phyloP scores from a whole-genome alignment of 176 grass and related monocot genomes.

The Carex kokanica region DNA sequence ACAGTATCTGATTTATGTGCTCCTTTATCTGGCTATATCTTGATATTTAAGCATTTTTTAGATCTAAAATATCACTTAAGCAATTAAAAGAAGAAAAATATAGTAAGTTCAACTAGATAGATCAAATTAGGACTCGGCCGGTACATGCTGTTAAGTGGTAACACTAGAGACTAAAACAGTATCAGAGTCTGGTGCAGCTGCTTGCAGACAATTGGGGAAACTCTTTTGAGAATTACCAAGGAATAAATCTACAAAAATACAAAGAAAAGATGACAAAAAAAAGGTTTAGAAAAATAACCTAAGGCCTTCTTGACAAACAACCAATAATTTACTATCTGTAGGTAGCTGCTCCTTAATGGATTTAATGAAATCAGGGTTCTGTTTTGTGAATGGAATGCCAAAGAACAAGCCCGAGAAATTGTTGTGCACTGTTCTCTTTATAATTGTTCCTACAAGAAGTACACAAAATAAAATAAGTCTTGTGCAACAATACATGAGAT shows the following conservation, averaged over 20 bases:
- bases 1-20: not conserved
- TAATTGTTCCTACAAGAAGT: conserved; percentile 50
- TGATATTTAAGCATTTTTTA: conserved; percentile 6
- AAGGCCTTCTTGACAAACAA: conserved; percentile 92
- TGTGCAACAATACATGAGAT: not conserved
- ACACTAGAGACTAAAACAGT: not conserved
- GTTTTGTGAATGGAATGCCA: conserved; percentile 72
- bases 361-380: conserved; percentile 60
- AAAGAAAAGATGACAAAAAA: not conserved
- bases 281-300: conserved; percentile 41
- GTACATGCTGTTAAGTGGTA: not conserved
- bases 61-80: not conserved
- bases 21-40: not conserved
- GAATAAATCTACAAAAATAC: too few species aligned
- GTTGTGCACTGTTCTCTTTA: conserved; percentile 77
- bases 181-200: not conserved
- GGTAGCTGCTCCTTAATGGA: conserved; percentile 64
- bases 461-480: conserved; percentile 3
- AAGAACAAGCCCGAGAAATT: conserved; percentile 82
- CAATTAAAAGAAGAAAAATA: not conserved
- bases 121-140: not conserved
- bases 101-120: not conserved
- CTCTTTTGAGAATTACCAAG: not conserved
- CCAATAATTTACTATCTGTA: conserved; percentile 57
- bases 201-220: not conserved